Conservation (phyloP, 1,284 basidiomycete species). For the Boletus subluridellus region DNA sequence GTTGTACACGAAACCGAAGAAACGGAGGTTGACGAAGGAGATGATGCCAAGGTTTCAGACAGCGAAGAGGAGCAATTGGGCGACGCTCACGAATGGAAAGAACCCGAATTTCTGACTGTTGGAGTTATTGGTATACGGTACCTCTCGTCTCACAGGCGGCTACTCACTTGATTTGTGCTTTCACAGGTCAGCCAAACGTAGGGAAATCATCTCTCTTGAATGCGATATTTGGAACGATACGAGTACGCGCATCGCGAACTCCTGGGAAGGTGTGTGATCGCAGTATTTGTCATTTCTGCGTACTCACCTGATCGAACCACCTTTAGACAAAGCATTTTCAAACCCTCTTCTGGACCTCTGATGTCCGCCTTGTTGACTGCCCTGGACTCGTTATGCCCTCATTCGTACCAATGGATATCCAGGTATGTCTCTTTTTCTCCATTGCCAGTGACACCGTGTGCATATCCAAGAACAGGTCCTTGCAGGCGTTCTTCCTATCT, state of each 20-base stretch:
- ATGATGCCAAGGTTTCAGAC: slow-evolving; percentile 17
- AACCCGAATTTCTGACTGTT: slow-evolving; percentile 69
- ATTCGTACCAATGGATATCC: slow-evolving; percentile 74
- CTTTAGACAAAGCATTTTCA: slow-evolving; percentile 88
- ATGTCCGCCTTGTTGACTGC: slow-evolving; percentile 81
- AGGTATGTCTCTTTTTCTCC: slow-evolving; percentile 45
- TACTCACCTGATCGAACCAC: not conserved
- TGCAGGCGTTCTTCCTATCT: slow-evolving; percentile 82
- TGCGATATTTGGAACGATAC: slow-evolving; percentile 79
- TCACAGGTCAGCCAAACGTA: slow-evolving; percentile 84
- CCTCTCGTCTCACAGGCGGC: slow-evolving; percentile 3
- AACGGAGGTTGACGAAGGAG: slow-evolving; percentile 20
- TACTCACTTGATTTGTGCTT: not conserved
- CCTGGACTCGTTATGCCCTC: slow-evolving; percentile 84
- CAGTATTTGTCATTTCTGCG: not conserved
- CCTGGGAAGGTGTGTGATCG: slow-evolving; percentile 72
- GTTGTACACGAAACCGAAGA: slow-evolving; percentile 3
- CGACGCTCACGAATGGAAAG: slow-evolving; percentile 30
- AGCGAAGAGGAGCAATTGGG: slow-evolving; percentile 16
- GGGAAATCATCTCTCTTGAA: slow-evolving; percentile 91
- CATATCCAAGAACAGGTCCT: slow-evolving; percentile 50
- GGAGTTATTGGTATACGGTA: slow-evolving; percentile 67
- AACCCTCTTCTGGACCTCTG: slow-evolving; percentile 81
- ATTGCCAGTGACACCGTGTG: not conserved
- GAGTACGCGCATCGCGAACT: slow-evolving; percentile 82